Conservation (phyloP, 805 yeast species). For the Wickerhamomyces alni region DNA sequence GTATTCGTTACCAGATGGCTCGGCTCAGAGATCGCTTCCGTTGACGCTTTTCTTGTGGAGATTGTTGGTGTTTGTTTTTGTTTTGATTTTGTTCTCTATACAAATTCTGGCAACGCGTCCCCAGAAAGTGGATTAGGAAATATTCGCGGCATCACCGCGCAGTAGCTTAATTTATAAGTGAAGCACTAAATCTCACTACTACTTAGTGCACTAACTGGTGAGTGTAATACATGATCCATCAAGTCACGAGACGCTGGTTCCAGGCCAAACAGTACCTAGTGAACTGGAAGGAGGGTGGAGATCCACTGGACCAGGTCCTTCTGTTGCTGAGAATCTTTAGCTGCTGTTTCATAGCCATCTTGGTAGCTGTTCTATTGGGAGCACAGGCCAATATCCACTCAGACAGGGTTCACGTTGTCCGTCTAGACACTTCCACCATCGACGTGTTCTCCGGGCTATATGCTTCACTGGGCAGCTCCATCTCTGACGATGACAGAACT, state of each 20-base stretch:
- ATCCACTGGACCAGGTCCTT: constrained; percentile 1
- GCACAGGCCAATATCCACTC: constrained; percentile 6
- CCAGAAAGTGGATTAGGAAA: no score
- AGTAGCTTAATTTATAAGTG: neutral
- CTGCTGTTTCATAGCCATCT: constrained; percentile 3
- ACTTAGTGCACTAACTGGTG: no score
- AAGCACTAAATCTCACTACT: no score
- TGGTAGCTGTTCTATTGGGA: constrained; percentile 9
- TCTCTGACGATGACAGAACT: constrained; percentile 19
- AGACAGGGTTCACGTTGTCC: constrained; percentile 12
- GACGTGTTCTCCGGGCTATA: constrained; percentile 51
- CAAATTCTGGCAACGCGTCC: no score
- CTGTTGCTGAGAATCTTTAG: constrained; percentile 1
- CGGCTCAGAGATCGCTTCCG: no score
- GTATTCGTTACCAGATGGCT: no score
- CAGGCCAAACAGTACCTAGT: no score
- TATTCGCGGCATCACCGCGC: neutral
- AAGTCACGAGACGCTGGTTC: no score
- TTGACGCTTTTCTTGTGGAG: no score
- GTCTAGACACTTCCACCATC: constrained; percentile 44
- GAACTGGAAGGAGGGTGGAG: neutral
- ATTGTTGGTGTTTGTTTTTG: neutral
- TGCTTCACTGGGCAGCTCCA: constrained; percentile 32
- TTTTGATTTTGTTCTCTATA: neutral
- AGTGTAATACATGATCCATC: no score